Conservation (phyloP, 495 filamentous ascomycete species). For the Diplogelasinospora grovesii region DNA sequence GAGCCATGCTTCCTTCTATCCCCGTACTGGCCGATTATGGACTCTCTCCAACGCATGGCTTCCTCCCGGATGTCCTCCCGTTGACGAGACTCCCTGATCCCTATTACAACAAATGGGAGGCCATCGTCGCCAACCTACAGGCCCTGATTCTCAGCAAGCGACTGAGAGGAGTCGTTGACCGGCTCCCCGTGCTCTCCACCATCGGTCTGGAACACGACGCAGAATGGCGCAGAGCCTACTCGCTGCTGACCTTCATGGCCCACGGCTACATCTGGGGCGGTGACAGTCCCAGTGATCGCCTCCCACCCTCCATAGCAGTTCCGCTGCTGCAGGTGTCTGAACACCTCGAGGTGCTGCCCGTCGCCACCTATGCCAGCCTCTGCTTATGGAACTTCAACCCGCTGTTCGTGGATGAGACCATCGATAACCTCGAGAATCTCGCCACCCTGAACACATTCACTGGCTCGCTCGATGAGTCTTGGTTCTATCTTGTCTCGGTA, state of each 20-base stretch:
- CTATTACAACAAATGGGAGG: constrained; percentile 92
- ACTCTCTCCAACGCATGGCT: constrained; percentile 77
- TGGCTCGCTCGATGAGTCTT: constrained; percentile 92
- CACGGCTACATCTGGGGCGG: constrained; percentile 60
- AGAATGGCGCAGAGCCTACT: constrained; percentile 2
- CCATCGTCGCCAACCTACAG: constrained; percentile 73
- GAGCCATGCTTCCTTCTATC: constrained; percentile 72
- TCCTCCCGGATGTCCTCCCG: constrained; percentile 74
- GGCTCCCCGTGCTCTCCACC: constrained; percentile 52
- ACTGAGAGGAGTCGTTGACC: constrained; percentile 65
- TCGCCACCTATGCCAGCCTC: constrained; percentile 88
- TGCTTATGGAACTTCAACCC: constrained; percentile 94
- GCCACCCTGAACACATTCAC: constrained; percentile 85
- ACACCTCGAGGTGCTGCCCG: constrained; percentile 79
- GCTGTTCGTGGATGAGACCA: constrained; percentile 68
- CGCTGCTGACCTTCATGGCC: constrained; percentile 3
- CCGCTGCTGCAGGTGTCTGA: constrained; percentile 75
- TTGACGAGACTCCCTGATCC: constrained; percentile 70
- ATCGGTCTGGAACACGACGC: not conserved
- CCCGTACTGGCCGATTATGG: constrained; percentile 76
- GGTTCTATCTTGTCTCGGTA: constrained; percentile 93
- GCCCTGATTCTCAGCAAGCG: constrained; percentile 74
- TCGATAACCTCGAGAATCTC: constrained; percentile 77
- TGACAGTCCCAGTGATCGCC: constrained; percentile 67
- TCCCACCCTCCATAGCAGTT: constrained; percentile 76